These are phyloP conservation scores for Acanthamoeba quina DNA, from an alignment of 208 protist species.

Conservation along the genomic window DNA sequence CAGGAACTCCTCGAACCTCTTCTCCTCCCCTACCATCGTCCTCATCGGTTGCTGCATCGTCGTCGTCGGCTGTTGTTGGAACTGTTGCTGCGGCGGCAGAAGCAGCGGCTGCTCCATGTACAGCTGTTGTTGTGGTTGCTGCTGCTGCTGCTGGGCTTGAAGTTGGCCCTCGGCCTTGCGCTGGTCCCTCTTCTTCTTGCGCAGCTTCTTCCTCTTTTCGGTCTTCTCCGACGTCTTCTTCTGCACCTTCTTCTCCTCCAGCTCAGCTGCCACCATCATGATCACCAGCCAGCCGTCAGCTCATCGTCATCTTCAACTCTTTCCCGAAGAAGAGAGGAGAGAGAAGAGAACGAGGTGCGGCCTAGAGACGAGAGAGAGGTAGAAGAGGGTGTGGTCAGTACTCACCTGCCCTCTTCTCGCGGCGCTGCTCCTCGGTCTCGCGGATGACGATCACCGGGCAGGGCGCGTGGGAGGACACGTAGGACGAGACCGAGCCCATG, in stretches of 20 bases:
- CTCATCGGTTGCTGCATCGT: too few relatives aligned
- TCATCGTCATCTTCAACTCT: background rate
- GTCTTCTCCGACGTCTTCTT: background rate
- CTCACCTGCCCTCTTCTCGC: constrained; percentile 18
- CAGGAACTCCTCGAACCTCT: background rate
- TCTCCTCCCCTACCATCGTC: background rate
- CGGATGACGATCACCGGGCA: constrained; percentile 39
- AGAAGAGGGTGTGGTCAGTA: background rate
- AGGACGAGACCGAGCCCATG: constrained; percentile 34
- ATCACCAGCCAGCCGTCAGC: background rate
- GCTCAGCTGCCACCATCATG: background rate
- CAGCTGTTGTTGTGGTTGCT: background rate
- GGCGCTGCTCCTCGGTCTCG: constrained; percentile 41
- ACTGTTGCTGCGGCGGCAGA: background rate
- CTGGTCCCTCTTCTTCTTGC: constrained; percentile 12
- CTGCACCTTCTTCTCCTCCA: background rate
- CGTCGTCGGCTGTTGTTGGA: background rate
- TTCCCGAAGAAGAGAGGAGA: too few relatives aligned
- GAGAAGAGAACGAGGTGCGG: background rate
- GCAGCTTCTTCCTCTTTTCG: background rate
- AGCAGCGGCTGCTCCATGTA: background rate
- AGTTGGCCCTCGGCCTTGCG: background rate
- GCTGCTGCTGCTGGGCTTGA: background rate
- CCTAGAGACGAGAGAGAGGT: background rate
- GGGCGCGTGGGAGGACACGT: constrained; percentile 21